phyloP scores from a whole-genome alignment of 768 basidiomycete genomes.

The Fistulinella prunicolor region DNA sequence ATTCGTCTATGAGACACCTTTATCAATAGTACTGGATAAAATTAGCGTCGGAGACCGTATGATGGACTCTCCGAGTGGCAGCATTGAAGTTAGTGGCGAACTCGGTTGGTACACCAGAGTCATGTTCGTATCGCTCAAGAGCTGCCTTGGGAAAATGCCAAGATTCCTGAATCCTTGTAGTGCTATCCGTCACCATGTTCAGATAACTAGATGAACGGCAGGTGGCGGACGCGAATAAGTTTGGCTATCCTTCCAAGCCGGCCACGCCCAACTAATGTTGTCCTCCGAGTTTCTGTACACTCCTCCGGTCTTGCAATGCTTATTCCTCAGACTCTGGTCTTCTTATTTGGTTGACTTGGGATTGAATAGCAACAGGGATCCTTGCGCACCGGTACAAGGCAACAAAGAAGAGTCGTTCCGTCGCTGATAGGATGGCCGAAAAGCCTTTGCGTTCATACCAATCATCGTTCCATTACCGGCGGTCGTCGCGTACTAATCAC shows the following conservation, averaged over 20 bases:
- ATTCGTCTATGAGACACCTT: not conserved
- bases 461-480: conserved; percentile 32
- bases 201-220: not conserved
- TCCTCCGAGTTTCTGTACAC: not conserved
- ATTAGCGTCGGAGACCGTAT: too few relatives aligned
- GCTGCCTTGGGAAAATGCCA: conserved; percentile 10
- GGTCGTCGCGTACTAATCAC: conserved; percentile 24
- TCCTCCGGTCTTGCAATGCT: not conserved
- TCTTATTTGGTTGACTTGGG: too few relatives aligned
- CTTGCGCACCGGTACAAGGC: conserved; percentile 36
- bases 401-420: conserved; percentile 14
- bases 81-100: conserved; percentile 14
- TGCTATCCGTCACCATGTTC: conserved; percentile 9
- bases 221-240: too few relatives aligned
- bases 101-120: conserved; percentile 15
- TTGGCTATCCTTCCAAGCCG: conserved; percentile 30
- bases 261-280: conserved; percentile 26
- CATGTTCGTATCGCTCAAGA: conserved; percentile 3
- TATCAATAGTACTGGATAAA: too few relatives aligned
- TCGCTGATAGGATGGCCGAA: conserved; percentile 29
- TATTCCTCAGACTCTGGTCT: too few relatives aligned
- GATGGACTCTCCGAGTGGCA: too few relatives aligned
- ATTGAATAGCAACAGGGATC: conserved; percentile 33
- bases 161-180: conserved; percentile 16
- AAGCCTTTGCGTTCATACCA: conserved; percentile 8